phyloP scores from a whole-genome alignment of 1,139 yeast genomes.

The Candida tropicalis region DNA sequence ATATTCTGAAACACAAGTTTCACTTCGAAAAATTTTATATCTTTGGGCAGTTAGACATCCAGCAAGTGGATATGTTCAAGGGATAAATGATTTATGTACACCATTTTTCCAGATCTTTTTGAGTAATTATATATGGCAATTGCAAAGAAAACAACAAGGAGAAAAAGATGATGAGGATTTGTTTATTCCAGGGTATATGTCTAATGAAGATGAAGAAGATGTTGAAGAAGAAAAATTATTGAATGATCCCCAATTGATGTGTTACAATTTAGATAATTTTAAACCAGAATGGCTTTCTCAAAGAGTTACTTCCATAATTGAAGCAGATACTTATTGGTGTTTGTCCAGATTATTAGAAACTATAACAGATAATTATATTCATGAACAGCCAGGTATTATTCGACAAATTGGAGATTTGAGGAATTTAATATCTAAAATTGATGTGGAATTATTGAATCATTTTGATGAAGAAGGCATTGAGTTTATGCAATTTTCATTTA shows the following conservation, averaged over 20 bases:
- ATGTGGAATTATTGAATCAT: slow-evolving; percentile 70
- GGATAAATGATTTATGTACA: slow-evolving; percentile 91
- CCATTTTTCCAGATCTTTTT: slow-evolving; percentile 92
- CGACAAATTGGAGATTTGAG: slow-evolving; percentile 84
- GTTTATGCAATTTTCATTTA: slow-evolving; percentile 89
- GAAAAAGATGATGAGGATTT: slow-evolving; percentile 26
- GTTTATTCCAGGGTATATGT: slow-evolving; percentile 40
- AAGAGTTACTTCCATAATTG: slow-evolving; percentile 51
- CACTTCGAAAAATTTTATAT: slow-evolving; percentile 79
- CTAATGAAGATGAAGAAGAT: slow-evolving; percentile 28
- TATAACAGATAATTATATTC: slow-evolving; percentile 94
- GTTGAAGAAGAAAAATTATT: slow-evolving; percentile 29
- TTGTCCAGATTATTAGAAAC: slow-evolving; percentile 86
- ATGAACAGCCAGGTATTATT: slow-evolving; percentile 96
- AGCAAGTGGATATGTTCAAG: slow-evolving; percentile 98
- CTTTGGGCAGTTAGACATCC: slow-evolving; percentile 98
- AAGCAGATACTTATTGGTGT: slow-evolving; percentile 98
- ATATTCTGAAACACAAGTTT: slow-evolving; percentile 67
- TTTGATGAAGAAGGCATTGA: slow-evolving; percentile 81
- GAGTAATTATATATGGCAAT: slow-evolving; percentile 62
- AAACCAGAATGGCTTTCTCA: slow-evolving; percentile 68
- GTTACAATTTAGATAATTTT: slow-evolving; percentile 39
- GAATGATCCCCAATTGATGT: slow-evolving; percentile 27
- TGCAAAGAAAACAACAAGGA: slow-evolving; percentile 29
- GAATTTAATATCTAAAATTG: slow-evolving; percentile 79